Evolutionary conservation across 208 protist genomes (phyloP), one percentile per base, ranked within the genome.

Genomic region (Leishmania major): DNA sequence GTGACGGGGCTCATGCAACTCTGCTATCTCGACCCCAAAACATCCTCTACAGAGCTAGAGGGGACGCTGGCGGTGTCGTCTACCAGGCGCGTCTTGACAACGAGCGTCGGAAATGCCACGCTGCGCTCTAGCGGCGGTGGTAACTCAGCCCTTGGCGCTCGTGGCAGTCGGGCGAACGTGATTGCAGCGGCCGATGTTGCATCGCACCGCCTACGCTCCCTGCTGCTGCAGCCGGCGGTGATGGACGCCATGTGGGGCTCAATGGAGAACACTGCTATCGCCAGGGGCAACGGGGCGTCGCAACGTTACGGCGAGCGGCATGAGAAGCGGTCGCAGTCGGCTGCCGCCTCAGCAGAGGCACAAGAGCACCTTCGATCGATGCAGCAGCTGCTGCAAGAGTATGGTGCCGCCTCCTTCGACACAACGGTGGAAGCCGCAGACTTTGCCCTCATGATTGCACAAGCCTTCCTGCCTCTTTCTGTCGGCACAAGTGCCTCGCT

Each of bases 11-110:
- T 96, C 31, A 69, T 96, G 87, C 47, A 90, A 57, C 86, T 87
- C 49, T 93, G 84, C 81, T 89, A 88, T 51, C 86, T 86, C 15
- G 87, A 90, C 69, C 10, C 87, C 37, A 85, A 88, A n/a, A 80
- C 83, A 1, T 95, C 93, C 7, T 93, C 90, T 2, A 90, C 88
- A 55, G 93, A 93, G 49, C 62, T 94, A 31, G 91, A 96, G 72
- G 93, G 91, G 19, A 90, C 87, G 1, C 75, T 91, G 74, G 90
- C 91, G 3, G 78, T 95, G 51, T 84, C 86, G n/a, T 88, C 86
- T n/a, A 93, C 89, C 31, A 79, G 93, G 2, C 89, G 89, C 31
- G 88, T 94, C 77, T 77, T 84, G 73, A 87, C 75, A 43, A 57
- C 80, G 22, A 72, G 60, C 43, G 79, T 74, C 43, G 80, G 64